phyloP scores from a whole-genome alignment of 192 early-diverging fungal genomes.

The Paraglomus brasilianum region DNA sequence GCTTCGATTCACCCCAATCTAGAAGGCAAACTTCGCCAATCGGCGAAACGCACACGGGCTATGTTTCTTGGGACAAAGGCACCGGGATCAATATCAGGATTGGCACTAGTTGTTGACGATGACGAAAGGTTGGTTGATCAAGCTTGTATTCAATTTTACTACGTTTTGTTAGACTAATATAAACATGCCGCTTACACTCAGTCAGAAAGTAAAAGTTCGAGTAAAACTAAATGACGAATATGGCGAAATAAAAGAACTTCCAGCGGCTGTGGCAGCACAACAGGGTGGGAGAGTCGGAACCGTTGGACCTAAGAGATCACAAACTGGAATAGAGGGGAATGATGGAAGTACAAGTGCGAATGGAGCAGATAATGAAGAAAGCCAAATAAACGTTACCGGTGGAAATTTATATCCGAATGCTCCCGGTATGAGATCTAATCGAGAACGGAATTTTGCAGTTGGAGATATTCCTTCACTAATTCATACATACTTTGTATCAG shows the following conservation, averaged over 20 bases:
- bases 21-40: background rate
- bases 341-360: background rate
- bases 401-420: conserved; percentile 15
- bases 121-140: conserved; percentile 28
- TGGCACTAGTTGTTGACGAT: background rate
- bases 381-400: background rate
- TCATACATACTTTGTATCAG: background rate
- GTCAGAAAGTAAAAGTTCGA: background rate
- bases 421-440: background rate
- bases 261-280: conserved; percentile 12
- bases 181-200: background rate
- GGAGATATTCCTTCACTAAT: too few relatives aligned
- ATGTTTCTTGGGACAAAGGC: conserved; percentile 8
- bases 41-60: conserved; percentile 20
- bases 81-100: background rate
- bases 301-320: background rate
- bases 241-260: conserved; percentile 16
- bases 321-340: background rate
- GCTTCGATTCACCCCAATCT: background rate
- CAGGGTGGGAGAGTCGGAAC: background rate
- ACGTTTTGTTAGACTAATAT: background rate
- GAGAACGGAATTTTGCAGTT: too few relatives aligned
- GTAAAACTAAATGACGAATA: conserved; percentile 29
- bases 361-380: background rate
- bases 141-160: background rate